Evolutionary conservation across 192 early-diverging fungal species (phyloP), one percentile per base, ranked within the genome.

Genomic region (Rhizoclosmatium globosum): DNA sequence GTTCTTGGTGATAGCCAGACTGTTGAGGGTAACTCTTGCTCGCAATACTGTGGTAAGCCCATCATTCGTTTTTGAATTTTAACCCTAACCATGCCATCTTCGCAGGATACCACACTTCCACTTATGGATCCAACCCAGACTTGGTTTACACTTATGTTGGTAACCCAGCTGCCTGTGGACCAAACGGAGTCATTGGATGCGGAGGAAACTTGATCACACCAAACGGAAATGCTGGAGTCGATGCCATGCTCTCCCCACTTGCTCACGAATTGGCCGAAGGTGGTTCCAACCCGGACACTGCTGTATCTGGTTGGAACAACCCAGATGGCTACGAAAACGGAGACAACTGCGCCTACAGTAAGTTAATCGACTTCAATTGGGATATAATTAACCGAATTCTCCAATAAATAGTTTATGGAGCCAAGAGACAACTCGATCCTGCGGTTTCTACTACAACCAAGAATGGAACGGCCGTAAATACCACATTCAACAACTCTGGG

Each of bases 321-420:
- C 61, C 66, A 38, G 64, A 80, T 17, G 82, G 82, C 11, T 61
- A 83, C 46, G 82, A 83, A 64, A 83, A 84, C 50, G 82, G 79
- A 38, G 82, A 83, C 43, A 83, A 83, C 67, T 83, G 82, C 71
- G 82, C 83, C 19, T 83, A 62, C 42, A 69, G 47, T 67, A 79
- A 69, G 47, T 81, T 81, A 23, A 69, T 75, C 64, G 68, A 64
- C 38, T 48, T 21, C 31, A 82, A 65, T n/a, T 59, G 61, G 17
- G 67, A 65, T 41, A n/a, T 57, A n/a, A 57, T 31, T 31, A 31
- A 31, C 31, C 31, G 31, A 31, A 31, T 31, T 31, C 31, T 31
- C 31, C 31, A 31, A 31, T 31, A 31, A 31, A 31, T 31, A 31
- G 31, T 31, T 31, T 31, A 31, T 31, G 31, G 31, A 31, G 31